Evolutionary conservation across 1,284 basidiomycete genomes (phyloP).

Genomic region (Cystobasidium pallidum): DNA sequence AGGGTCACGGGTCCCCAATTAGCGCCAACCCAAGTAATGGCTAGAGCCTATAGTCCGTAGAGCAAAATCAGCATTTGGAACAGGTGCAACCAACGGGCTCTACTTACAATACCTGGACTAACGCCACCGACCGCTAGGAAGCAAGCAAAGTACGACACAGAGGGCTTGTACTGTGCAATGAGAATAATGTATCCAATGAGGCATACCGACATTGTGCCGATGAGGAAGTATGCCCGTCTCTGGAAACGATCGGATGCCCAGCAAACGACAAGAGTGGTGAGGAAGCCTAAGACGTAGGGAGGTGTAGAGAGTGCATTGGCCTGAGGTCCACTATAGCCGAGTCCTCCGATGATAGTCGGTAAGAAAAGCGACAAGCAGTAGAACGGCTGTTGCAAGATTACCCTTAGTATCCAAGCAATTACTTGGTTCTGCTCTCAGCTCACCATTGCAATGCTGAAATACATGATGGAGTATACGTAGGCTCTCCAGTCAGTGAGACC

Average conservation of each 20-base stretch:
- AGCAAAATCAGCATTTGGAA: not conserved
- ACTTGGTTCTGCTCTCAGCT: not conserved
- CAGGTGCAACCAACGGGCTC: not conserved
- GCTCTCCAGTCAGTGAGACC: slow-evolving; percentile 50
- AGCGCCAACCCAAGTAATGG: slow-evolving; percentile 59
- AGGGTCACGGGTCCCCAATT: slow-evolving; percentile 53
- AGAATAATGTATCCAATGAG: slow-evolving; percentile 59
- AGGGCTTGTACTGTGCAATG: slow-evolving; percentile 51
- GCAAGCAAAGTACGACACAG: slow-evolving; percentile 59
- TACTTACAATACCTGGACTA: slow-evolving; percentile 52
- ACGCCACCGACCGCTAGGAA: slow-evolving; percentile 58
- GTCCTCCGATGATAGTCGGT: slow-evolving; percentile 52
- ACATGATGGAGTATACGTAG: slow-evolving; percentile 53
- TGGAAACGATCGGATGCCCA: slow-evolving; percentile 57
- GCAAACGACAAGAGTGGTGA: slow-evolving; percentile 59
- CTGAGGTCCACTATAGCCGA: slow-evolving; percentile 51
- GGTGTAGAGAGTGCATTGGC: slow-evolving; percentile 53
- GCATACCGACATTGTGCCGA: slow-evolving; percentile 58
- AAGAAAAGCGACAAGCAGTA: slow-evolving; percentile 54
- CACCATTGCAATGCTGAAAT: slow-evolving; percentile 49
- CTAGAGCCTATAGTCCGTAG: slow-evolving; percentile 55
- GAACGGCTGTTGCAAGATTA: slow-evolving; percentile 48
- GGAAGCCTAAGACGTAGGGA: slow-evolving; percentile 60
- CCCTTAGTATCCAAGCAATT: not conserved
- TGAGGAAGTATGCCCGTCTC: slow-evolving; percentile 58